Evolutionary conservation across 257 asterid genomes (phyloP).

Genomic region (Solanum acaule): DNA sequence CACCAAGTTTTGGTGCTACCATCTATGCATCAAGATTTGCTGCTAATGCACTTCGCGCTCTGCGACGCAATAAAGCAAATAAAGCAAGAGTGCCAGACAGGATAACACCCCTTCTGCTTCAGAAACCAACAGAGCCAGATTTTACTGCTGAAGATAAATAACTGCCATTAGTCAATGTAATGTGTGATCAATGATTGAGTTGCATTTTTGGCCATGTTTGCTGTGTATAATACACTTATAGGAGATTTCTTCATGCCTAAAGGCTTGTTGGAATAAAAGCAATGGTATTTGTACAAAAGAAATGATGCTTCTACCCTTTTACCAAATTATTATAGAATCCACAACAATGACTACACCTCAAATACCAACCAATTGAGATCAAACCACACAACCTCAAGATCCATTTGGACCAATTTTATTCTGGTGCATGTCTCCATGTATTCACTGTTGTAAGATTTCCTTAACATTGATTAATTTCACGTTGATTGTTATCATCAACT

Average conservation of each 20-base stretch:
- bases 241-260: background rate
- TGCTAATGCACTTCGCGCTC: constrained; percentile 64
- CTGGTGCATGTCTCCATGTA: background rate
- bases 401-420: background rate
- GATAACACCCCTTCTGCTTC: constrained; percentile 64
- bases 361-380: background rate
- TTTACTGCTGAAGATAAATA: constrained; percentile 58
- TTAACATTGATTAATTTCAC: background rate
- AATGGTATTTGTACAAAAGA: background rate
- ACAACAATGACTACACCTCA: background rate
- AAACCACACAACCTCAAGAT: background rate
- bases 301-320: background rate
- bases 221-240: background rate
- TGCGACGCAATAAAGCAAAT: constrained; percentile 48
- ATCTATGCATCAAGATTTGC: constrained; percentile 93
- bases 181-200: background rate
- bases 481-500: background rate
- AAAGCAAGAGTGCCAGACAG: constrained; percentile 65
- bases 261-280: background rate
- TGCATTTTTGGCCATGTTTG: background rate
- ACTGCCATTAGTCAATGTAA: constrained; percentile 11
- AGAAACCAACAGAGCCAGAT: constrained; percentile 95
- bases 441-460: background rate
- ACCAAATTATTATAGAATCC: background rate
- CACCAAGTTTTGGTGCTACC: constrained; percentile 83